phyloP scores from a whole-genome alignment of 2,329 filamentous ascomycete species.

The Cladophialophora carrionii region DNA sequence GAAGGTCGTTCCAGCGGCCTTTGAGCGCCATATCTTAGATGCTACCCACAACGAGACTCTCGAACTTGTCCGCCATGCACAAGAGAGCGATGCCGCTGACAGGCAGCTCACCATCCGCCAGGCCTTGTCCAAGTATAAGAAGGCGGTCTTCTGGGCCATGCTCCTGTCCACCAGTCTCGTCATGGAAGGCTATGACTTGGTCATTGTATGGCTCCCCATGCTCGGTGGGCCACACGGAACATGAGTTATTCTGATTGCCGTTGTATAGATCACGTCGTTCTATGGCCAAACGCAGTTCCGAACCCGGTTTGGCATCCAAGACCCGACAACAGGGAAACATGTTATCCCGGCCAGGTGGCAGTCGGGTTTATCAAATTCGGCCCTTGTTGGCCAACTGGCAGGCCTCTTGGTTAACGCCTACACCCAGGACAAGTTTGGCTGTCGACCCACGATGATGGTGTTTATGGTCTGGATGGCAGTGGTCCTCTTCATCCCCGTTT shows the following conservation, averaged over 20 bases:
- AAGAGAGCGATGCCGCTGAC: conserved; percentile 35
- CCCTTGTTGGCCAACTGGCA: conserved; percentile 39
- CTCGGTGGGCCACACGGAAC: not conserved
- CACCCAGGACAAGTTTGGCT: conserved; percentile 44
- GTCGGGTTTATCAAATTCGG: conserved; percentile 40
- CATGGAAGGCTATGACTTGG: conserved; percentile 40
- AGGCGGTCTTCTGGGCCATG: conserved; percentile 39
- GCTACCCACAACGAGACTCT: conserved; percentile 6
- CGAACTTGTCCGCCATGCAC: conserved; percentile 25
- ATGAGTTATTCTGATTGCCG: too few relatives aligned
- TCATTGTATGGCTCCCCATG: conserved; percentile 28
- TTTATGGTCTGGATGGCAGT: conserved; percentile 49
- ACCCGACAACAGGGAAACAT: conserved; percentile 35
- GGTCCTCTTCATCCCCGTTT: conserved; percentile 57
- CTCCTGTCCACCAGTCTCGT: conserved; percentile 38
- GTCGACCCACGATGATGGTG: conserved; percentile 51
- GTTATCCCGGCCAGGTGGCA: conserved; percentile 41
- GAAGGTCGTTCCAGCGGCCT: conserved; percentile 17
- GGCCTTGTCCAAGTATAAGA: conserved; percentile 38
- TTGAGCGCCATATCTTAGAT: conserved; percentile 11
- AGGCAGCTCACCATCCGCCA: conserved; percentile 35
- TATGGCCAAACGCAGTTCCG: conserved; percentile 39
- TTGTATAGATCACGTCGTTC: conserved; percentile 28
- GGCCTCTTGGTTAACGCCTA: conserved; percentile 43
- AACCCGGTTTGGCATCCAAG: conserved; percentile 38